Evolutionary conservation across 805 yeast genomes (phyloP).

Genomic region (Nakazawaea wickerhamii): DNA sequence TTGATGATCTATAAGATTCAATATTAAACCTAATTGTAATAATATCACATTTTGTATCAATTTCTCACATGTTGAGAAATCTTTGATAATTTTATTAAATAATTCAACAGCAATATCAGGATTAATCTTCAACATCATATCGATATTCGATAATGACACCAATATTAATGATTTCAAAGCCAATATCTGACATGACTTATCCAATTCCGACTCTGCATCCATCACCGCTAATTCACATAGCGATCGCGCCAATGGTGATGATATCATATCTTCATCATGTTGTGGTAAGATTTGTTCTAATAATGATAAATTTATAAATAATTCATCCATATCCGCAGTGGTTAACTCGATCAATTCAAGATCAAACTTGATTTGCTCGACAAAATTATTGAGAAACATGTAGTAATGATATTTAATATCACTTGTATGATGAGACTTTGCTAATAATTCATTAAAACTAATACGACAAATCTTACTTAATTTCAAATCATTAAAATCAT

Average conservation of each 20-base stretch:
- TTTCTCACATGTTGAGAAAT: not conserved
- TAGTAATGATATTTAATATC: not conserved
- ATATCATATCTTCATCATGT: not conserved
- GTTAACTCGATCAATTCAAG: not conserved
- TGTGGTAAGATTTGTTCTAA: slow-evolving; percentile 1
- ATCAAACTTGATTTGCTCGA: not conserved
- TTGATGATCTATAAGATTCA: slow-evolving; percentile 5
- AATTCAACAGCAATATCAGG: not conserved
- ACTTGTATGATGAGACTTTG: not conserved
- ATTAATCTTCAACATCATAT: not conserved
- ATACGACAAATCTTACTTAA: not conserved
- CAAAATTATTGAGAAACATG: not conserved
- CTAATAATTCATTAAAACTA: not conserved
- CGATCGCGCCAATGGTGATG: no score
- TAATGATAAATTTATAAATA: not conserved
- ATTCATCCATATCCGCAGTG: not conserved
- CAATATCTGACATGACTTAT: slow-evolving; percentile 1
- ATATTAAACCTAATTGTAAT: slow-evolving; percentile 3
- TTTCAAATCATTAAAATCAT: not conserved
- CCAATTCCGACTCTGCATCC: not conserved
- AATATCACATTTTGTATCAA: slow-evolving; percentile 3
- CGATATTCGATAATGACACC: not conserved
- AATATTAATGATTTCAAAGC: slow-evolving; percentile 5
- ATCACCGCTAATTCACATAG: no score
- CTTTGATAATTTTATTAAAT: not conserved